Percentiles rank a stretch among this genome's conserved stretches.
phyloP scores from a whole-genome alignment of 495 filamentous ascomycete species.

The Penicillium roqueforti region DNA sequence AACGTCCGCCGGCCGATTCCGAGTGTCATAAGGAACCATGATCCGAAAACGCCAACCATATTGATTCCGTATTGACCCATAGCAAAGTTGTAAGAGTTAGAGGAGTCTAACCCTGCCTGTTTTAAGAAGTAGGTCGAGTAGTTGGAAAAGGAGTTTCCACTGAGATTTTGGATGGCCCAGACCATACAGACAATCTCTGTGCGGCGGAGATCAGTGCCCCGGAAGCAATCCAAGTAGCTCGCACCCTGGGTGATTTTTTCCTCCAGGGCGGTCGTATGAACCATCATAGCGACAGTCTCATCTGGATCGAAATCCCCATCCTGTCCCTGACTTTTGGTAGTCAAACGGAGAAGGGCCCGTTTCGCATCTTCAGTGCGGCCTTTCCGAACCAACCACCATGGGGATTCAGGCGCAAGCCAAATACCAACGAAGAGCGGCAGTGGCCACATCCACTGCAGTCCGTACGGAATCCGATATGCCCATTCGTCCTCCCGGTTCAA shows the following conservation, averaged over 20 bases:
- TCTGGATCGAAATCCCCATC: constrained; percentile 65
- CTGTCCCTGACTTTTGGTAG: constrained; percentile 43
- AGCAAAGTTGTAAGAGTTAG: constrained; percentile 63
- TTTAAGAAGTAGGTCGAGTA: constrained; percentile 78
- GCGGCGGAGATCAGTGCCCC: constrained; percentile 65
- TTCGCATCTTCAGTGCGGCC: constrained; percentile 67
- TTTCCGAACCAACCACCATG: constrained; percentile 78
- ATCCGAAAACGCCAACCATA: constrained; percentile 65
- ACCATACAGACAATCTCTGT: constrained; percentile 77
- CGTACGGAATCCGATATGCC: constrained; percentile 67
- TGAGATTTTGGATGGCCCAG: constrained; percentile 80
- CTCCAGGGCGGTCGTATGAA: constrained; percentile 73
- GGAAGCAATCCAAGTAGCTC: constrained; percentile 72
- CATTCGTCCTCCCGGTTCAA: constrained; percentile 54
- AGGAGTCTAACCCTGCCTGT: constrained; percentile 60
- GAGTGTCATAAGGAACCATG: constrained; percentile 68
- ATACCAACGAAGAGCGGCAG: constrained; percentile 68
- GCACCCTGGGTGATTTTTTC: constrained; percentile 64
- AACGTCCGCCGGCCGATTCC: constrained; percentile 68
- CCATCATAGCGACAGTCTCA: constrained; percentile 81
- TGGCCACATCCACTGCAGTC: constrained; percentile 85
- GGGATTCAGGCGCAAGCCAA: constrained; percentile 68
- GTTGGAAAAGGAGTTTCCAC: constrained; percentile 74
- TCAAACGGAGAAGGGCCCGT: constrained; percentile 61
- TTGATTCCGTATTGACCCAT: constrained; percentile 74